Evolutionary conservation across 2,329 filamentous ascomycete genomes (phyloP), one percentile per base, ranked within the genome.

Genomic region (Aspergillus versicolor): DNA sequence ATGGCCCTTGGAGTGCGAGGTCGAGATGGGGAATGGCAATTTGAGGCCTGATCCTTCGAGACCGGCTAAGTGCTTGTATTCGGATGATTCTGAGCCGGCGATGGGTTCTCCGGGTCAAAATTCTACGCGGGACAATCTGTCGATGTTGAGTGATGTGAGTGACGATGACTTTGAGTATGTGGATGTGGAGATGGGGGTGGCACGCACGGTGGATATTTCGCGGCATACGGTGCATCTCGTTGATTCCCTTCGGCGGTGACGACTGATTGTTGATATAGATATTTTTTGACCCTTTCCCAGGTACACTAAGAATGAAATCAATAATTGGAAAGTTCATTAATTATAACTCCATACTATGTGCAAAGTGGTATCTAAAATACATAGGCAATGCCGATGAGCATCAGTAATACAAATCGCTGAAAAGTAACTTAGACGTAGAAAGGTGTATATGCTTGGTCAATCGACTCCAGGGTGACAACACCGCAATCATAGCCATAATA

Each of bases 401-500:
- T 17, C 9, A 19, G n/a, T 21, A 47, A 47, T 47, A 34, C 9
- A 13, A 34, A 21, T 47, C 13, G n/a, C 15, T 45, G 34, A n/a
- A 46, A 47, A 19, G 27, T 34, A 47, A 21, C 21, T 21, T 21
- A 21, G 21, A n/a, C 8, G 17, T 37, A 15, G 13, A 22, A 37
- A 34, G 27, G 52, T 45, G 47, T 54, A 53, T 50, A 55, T 55
- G 32, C 32, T 44, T 19, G 8, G 5, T 38, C 13, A 46, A 21
- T 24, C 19, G 37, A 41, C 6, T 5, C 34, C 15, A 58, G 32
- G 47, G 22, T 21, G 13, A 30, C 6, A 34, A 15, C 22, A 1
- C 9, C 12, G n/a, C 5, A 38, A 34, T 77, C 73, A 90, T 64
- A 94, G 73, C 90, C 90, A 96, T 61, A 96, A 76, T 70, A 97